Evolutionary conservation across 2,329 filamentous ascomycete species (phyloP).

Genomic region (Penicillium janthinellum): DNA sequence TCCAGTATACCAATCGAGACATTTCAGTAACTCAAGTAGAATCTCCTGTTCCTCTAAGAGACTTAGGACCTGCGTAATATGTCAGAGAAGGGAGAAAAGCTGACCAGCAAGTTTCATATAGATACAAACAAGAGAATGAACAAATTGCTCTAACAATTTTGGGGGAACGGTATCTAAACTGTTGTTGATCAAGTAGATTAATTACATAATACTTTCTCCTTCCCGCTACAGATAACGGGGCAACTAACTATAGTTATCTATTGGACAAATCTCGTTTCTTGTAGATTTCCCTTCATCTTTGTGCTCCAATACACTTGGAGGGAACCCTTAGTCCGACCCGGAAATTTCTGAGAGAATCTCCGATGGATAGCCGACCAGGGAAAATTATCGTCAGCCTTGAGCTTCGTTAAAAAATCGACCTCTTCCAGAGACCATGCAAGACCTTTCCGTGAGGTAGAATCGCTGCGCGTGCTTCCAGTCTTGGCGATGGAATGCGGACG

Average conservation of each 20-base stretch:
- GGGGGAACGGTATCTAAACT: neutral
- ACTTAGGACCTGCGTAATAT: neutral
- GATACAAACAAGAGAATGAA: too few relatives aligned
- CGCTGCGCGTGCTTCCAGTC: neutral
- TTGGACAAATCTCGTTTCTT: neutral
- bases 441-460: neutral
- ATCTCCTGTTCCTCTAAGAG: neutral
- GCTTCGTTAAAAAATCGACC: neutral
- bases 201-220: neutral
- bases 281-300: neutral
- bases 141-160: too few relatives aligned
- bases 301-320: conserved; percentile 3
- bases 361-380: neutral
- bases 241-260: neutral
- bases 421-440: neutral
- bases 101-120: too few relatives aligned
- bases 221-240: neutral
- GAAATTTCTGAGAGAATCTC: neutral
- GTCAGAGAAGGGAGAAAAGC: too few relatives aligned
- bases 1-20: neutral
- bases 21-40: neutral
- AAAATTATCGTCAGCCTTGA: neutral
- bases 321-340: conserved; percentile 1
- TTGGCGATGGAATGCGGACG: neutral
- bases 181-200: neutral